phyloP scores from a whole-genome alignment of 2,329 filamentous ascomycete species.

The Periglandula ipomoeae region DNA sequence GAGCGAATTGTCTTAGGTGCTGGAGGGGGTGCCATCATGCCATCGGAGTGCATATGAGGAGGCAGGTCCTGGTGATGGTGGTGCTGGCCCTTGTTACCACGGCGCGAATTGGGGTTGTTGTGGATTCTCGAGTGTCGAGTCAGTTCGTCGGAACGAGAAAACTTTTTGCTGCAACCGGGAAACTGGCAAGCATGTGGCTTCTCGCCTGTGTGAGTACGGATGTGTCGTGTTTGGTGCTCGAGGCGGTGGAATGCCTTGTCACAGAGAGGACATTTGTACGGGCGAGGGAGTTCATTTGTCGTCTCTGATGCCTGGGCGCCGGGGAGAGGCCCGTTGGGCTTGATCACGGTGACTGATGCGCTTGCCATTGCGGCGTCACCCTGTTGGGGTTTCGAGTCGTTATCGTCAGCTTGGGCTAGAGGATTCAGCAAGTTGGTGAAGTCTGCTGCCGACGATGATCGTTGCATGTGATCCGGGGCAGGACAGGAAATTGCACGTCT shows the following conservation, averaged over 20 bases:
- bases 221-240: constrained; percentile 86
- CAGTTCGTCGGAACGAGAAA: constrained; percentile 91
- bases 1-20: constrained; percentile 76
- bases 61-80: constrained; percentile 29
- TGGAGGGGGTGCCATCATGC: constrained; percentile 70
- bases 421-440: constrained; percentile 69
- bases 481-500: background rate
- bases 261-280: constrained; percentile 97
- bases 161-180: constrained; percentile 92
- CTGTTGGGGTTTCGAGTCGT: constrained; percentile 20
- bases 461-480: constrained; percentile 58
- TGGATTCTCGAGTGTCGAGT: constrained; percentile 97
- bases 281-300: constrained; percentile 70
- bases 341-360: constrained; percentile 44
- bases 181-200: constrained; percentile 96
- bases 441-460: constrained; percentile 63
- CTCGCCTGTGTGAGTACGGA: constrained; percentile 94
- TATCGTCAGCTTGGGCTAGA: constrained; percentile 16
- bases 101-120: constrained; percentile 94
- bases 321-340: constrained; percentile 54
- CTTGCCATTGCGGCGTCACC: constrained; percentile 36
- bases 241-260: constrained; percentile 98
- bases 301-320: constrained; percentile 50
- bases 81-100: constrained; percentile 71
- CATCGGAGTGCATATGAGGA: constrained; percentile 41